phyloP scores from a whole-genome alignment of 768 basidiomycete genomes.

The Lentinula edodes region DNA sequence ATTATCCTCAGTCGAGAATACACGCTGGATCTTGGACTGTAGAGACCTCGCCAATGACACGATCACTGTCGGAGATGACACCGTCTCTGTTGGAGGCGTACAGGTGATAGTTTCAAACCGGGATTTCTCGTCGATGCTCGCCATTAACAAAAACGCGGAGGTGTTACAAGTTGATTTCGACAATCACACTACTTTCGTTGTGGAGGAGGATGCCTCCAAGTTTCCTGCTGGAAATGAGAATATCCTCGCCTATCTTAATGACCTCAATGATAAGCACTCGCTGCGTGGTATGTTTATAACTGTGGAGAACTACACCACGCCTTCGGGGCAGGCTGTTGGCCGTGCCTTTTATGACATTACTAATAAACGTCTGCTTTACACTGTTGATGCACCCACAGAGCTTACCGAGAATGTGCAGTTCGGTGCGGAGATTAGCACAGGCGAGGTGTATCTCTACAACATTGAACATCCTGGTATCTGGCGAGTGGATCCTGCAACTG shows the following conservation, averaged over 20 bases:
- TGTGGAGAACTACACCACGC: not conserved
- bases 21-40: not conserved
- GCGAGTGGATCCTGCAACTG: not conserved
- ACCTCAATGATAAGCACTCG: not conserved
- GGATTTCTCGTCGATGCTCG: not conserved
- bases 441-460: not conserved
- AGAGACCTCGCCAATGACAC: not conserved
- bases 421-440: not conserved
- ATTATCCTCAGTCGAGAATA: not conserved
- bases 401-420: not conserved
- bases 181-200: not conserved
- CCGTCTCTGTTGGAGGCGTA: not conserved
- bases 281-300: not conserved
- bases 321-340: not conserved
- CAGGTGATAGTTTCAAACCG: not conserved
- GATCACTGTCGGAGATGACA: not conserved
- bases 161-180: not conserved
- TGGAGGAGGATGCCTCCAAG: not conserved
- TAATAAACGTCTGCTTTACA: not conserved
- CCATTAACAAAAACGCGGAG: not conserved
- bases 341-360: not conserved
- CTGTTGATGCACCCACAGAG: not conserved
- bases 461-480: not conserved
- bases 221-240: not conserved
- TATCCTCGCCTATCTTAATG: not conserved